Evolutionary conservation across 257 asterid species (phyloP).

Genomic region (Catharanthus roseus): DNA sequence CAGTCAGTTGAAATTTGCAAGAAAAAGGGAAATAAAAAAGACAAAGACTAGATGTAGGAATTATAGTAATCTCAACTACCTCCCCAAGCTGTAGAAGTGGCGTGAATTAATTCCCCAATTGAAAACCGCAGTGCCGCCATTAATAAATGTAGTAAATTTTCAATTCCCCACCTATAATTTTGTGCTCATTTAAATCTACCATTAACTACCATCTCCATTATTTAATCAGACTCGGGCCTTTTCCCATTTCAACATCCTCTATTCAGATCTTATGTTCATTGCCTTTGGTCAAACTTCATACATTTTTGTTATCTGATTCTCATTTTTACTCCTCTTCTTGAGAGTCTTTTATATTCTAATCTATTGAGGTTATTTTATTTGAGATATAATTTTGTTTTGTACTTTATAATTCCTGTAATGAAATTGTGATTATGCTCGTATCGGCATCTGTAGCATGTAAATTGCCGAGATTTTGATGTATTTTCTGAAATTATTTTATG

Average conservation of each 20-base stretch:
- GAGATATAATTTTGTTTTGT: not conserved
- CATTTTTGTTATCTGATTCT: conserved; percentile 20
- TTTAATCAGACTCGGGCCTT: conserved; percentile 16
- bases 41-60: too few relatives aligned
- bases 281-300: conserved; percentile 13
- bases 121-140: not conserved
- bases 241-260: conserved; percentile 10
- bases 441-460: not conserved
- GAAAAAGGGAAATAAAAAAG: not conserved
- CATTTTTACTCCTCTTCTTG: conserved; percentile 47
- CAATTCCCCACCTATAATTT: conserved; percentile 35
- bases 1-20: not conserved
- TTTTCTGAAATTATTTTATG: not conserved
- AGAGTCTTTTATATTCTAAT: conserved; percentile 14
- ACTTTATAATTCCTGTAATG: not conserved
- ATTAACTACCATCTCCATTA: conserved; percentile 18
- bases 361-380: not conserved
- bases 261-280: conserved; percentile 16
- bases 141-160: conserved; percentile 12
- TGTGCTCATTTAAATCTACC: conserved; percentile 46
- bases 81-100: not conserved
- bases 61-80: not conserved
- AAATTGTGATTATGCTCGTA: not conserved
- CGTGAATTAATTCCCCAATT: not conserved
- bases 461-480: not conserved